These are phyloP conservation scores for Phaseolus lunatus DNA, from an alignment of 306 rosid genomes.

Conservation along the genomic window DNA sequence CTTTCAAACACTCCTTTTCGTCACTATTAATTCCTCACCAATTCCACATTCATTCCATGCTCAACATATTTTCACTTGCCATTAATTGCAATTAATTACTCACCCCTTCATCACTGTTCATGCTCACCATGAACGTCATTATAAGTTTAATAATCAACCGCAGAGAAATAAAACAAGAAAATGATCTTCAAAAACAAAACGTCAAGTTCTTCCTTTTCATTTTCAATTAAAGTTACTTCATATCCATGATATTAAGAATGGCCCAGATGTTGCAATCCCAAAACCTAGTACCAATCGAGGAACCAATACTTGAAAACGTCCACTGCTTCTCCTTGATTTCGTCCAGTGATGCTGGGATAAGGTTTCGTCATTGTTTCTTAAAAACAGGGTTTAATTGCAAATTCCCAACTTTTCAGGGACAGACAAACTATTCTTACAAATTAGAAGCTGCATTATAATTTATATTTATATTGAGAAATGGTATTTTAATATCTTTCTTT, in stretches of 20 bases:
- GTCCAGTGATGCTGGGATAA: neutral
- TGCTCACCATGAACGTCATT: too few species aligned
- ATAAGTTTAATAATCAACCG: too few species aligned
- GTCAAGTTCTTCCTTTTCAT: neutral
- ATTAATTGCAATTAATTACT: neutral
- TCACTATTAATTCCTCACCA: neutral
- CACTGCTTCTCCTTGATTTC: neutral
- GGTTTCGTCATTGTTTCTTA: neutral
- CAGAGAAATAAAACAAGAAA: neutral
- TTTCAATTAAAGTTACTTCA: neutral
- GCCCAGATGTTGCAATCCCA: neutral
- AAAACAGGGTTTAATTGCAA: slow-evolving; percentile 16
- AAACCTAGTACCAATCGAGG: slow-evolving; percentile 17
- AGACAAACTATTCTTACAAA: too few species aligned
- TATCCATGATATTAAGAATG: neutral
- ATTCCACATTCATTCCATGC: too few species aligned
- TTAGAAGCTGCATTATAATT: neutral
- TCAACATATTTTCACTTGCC: neutral
- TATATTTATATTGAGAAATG: too few species aligned
- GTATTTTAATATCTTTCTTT: too few species aligned
- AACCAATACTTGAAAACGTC: neutral
- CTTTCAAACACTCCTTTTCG: neutral
- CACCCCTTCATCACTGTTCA: too few species aligned
- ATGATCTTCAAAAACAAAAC: neutral
- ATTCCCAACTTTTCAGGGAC: neutral